Evolutionary conservation across 1,284 basidiomycete species (phyloP), one percentile per base, ranked within the genome.

Genomic region (Xerocomus minutiporus): DNA sequence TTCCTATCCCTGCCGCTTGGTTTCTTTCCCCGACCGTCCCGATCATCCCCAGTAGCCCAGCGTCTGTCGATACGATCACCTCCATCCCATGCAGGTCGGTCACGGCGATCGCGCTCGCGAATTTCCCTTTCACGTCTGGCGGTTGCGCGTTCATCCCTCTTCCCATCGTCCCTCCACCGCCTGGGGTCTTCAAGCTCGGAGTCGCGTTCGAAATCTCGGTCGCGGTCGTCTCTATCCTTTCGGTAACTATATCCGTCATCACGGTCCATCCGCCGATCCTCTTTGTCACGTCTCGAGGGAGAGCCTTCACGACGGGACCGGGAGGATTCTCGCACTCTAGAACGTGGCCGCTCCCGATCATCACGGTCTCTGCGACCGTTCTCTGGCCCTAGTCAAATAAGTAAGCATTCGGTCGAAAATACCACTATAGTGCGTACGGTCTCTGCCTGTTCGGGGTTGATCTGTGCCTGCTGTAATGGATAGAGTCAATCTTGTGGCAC

Each of bases 131-230:
- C 79, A 48, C 84, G 78, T 53, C 83, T 74, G n/a, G 79, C 74
- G 47, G 81, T 77, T 49, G 88, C 64, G 29, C 87, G 74, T 61
- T 89, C 86, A 41, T 89, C 86, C 47, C 87, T 76, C 63, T 80
- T 86, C n/a, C 87, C 86, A 59, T 89, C 86, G 60, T 89, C 86
- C 60, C 84, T 76, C 86, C 86, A 89, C 52, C 82, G 77, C 49
- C 86, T 75, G 26, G 82, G 71, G 58, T 88, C 85, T 43, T 86
- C 85, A 8, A 54, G 52, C 20, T 81, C 81, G 15, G 64, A 69
- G 32, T 84, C 76, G 20, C 73, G 69, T 15, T 77, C 76, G 28
- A 58, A 36, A 46, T 64, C 63, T 38, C 60, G 66, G 31, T 71
- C 67, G 20, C 72, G 73, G 40, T 73, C 73, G 20, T 73, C 72